phyloP scores from a whole-genome alignment of 2,329 filamentous ascomycete species.

The Ambrosiella xylebori region DNA sequence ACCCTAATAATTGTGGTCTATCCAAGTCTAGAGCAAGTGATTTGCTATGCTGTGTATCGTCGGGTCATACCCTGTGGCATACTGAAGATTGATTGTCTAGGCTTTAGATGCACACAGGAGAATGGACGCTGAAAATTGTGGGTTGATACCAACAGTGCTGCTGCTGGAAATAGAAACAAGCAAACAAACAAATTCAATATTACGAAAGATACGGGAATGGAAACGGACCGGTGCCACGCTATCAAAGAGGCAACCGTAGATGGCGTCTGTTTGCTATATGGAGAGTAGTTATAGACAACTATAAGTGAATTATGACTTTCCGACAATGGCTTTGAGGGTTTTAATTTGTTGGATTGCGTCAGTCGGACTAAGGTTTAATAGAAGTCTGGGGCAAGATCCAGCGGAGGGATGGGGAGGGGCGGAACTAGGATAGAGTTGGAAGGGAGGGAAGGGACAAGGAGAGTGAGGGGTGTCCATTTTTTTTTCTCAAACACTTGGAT shows the following conservation, averaged over 20 bases:
- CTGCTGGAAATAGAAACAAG: neutral
- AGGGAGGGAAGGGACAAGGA: neutral
- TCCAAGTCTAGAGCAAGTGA: neutral
- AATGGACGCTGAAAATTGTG: too few relatives aligned
- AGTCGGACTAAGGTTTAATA: neutral
- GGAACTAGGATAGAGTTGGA: neutral
- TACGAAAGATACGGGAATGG: neutral
- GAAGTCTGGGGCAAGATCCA: neutral
- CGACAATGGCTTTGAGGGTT: too few relatives aligned
- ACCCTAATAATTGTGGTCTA: neutral
- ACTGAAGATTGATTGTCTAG: too few relatives aligned
- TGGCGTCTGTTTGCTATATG: neutral
- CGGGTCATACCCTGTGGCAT: neutral
- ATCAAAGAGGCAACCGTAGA: neutral
- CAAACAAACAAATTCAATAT: neutral
- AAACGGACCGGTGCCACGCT: neutral
- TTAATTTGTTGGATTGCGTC: neutral
- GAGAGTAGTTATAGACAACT: too few relatives aligned
- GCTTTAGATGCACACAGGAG: too few relatives aligned
- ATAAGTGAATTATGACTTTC: too few relatives aligned
- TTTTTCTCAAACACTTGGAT: neutral
- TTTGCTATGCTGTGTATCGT: neutral
- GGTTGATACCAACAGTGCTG: neutral
- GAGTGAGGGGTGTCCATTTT: neutral
- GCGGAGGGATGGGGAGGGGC: neutral